Base-by-base conservation (phyloP, 2,329 filamentous ascomycete genomes). In the Pestalotiopsis sp. region DNA sequence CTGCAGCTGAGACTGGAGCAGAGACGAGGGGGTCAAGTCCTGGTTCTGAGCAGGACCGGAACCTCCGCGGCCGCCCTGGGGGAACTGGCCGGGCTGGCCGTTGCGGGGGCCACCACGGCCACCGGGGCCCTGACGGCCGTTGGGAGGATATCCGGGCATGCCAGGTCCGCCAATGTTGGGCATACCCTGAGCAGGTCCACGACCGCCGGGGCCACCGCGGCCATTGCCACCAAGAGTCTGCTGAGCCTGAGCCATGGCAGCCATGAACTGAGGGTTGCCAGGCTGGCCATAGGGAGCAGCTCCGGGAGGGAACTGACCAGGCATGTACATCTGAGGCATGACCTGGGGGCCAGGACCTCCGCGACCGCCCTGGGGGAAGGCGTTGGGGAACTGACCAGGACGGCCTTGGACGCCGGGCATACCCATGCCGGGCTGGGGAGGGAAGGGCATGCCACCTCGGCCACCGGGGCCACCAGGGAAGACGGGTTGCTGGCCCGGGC, bases 291-390 rank as follows among this genome's bases (percentile, higher is more conserved):
- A 96, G 76, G 91, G 91, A 73, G 87, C 90, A 31, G 13, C 27
- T 74, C 90, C 90, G 70, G 92, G 92, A 76, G 94, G 93, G 85
- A 93, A 94, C 82, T 95, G 92, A 72, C 90, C 89, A 65, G 92
- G 91, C 78, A 96, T 87, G 82, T 97, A 98, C 85, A 94, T 91
- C 85, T 91, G 93, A 72, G 94, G 93, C 74, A 98, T 89, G 84
- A 95, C 93, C 83, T 96, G 94, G 75, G 92, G 92, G 75, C 93
- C 91, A 73, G 76, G 74, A 17, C 91, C 94, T 73, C 94, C 95
- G 81, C 95, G 95, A 74, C 95, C 94, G 75, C 92, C 94, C 82
- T 94, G 92, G 81, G 96, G 94, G 77, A 90, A 91, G 73, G 91
- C 90, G 67, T 89, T 91, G 76, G 76, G 75, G 87, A 95, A 97